A percentile compares a stretch with the other conserved stretches of the same genome.
Conservation (phyloP, 2,329 filamentous ascomycete genomes). For the Claviceps humidiphila region DNA sequence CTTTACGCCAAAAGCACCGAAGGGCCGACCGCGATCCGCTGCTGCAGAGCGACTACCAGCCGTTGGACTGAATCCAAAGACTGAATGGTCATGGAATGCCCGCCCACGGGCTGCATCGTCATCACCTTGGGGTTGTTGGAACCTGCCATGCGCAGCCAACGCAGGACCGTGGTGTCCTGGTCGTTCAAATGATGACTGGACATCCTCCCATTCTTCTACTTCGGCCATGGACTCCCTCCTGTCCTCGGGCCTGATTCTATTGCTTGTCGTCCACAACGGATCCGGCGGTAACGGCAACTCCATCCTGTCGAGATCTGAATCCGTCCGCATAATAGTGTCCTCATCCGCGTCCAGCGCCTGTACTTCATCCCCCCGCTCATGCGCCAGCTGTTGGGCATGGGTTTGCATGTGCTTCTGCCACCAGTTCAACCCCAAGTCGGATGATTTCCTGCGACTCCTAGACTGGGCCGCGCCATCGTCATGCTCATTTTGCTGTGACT, state of each 20-base stretch:
- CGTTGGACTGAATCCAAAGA: not conserved
- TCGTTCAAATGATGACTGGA: constrained; percentile 13
- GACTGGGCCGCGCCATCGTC: constrained; percentile 12
- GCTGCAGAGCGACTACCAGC: constrained; percentile 1
- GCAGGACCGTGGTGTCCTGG: constrained; percentile 8
- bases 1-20: constrained; percentile 24
- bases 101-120: constrained; percentile 1
- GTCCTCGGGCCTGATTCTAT: constrained; percentile 15
- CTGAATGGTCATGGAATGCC: constrained; percentile 6
- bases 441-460: constrained; percentile 42
- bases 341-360: constrained; percentile 16
- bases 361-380: constrained; percentile 23
- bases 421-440: constrained; percentile 52
- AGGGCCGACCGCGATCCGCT: constrained; percentile 22
- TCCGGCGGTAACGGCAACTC: constrained; percentile 26
- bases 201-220: constrained; percentile 10
- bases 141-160: constrained; percentile 3
- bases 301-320: constrained; percentile 31
- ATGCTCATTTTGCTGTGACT: constrained; percentile 19
- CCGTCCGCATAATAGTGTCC: constrained; percentile 19
- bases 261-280: constrained; percentile 28
- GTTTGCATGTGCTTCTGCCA: constrained; percentile 71
- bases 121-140: not conserved
- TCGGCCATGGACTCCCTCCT: constrained; percentile 16
- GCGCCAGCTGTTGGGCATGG: constrained; percentile 53